phyloP scores from a whole-genome alignment of 805 yeast species.

The Sugiyamaella smithiae region DNA sequence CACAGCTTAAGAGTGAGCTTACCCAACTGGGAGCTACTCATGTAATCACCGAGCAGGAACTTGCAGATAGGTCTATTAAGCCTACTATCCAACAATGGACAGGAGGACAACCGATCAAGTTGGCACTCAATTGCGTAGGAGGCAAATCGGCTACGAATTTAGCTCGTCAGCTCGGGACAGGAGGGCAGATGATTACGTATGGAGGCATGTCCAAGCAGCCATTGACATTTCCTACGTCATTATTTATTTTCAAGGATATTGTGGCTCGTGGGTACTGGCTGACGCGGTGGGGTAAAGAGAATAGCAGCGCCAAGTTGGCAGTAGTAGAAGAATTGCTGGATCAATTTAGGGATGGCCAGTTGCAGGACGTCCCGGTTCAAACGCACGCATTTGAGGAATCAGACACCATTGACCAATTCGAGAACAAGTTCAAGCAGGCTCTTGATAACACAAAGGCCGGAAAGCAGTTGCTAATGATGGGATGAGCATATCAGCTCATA shows the following conservation, averaged over 20 bases:
- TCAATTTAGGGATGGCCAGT: constrained; percentile 56
- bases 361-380: constrained; percentile 49
- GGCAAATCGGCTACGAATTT: constrained; percentile 80
- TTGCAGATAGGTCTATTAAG: constrained; percentile 63
- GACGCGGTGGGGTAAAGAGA: constrained; percentile 57
- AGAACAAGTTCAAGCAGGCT: constrained; percentile 44
- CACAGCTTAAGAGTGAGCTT: constrained; percentile 56
- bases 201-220: constrained; percentile 99
- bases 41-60: constrained; percentile 87
- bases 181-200: constrained; percentile 82
- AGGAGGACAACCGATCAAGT: constrained; percentile 54
- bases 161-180: constrained; percentile 67
- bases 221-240: constrained; percentile 82
- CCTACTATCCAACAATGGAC: constrained; percentile 48
- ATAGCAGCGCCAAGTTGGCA: constrained; percentile 58
- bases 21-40: constrained; percentile 72
- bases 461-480: constrained; percentile 42
- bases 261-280: constrained; percentile 93
- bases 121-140: constrained; percentile 92
- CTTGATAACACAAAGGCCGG: constrained; percentile 42
- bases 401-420: constrained; percentile 42
- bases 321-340: constrained; percentile 56
- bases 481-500: not conserved
- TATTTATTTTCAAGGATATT: constrained; percentile 85
- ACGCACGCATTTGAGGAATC: constrained; percentile 37